phyloP scores from a whole-genome alignment of 768 basidiomycete genomes.

The Leccinum subgranulosum region DNA sequence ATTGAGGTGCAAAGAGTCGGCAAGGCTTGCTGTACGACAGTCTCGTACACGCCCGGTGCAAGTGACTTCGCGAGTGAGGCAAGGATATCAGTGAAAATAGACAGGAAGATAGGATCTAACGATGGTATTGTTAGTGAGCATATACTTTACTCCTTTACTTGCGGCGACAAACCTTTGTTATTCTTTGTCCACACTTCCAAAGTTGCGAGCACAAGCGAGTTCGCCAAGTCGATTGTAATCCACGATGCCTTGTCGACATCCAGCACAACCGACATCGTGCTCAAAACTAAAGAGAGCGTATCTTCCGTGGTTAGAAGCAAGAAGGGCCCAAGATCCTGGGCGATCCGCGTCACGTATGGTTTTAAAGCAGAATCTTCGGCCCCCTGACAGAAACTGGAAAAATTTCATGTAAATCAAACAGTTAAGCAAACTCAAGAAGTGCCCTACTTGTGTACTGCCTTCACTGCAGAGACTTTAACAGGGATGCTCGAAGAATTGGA shows the following conservation, averaged over 20 bases:
- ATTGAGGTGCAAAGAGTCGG: conserved; percentile 72
- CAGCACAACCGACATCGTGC: conserved; percentile 78
- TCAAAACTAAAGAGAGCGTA: conserved; percentile 82
- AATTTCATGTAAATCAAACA: conserved; percentile 5
- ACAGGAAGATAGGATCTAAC: conserved; percentile 85
- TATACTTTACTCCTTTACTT: background rate
- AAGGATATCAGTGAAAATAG: conserved; percentile 80
- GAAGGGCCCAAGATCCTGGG: conserved; percentile 82
- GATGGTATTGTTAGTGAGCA: conserved; percentile 2
- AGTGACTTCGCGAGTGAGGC: conserved; percentile 63
- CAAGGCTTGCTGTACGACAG: conserved; percentile 68
- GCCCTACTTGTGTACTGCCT: conserved; percentile 86
- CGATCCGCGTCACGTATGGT: conserved; percentile 69
- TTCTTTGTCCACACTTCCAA: conserved; percentile 86
- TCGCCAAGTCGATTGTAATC: conserved; percentile 65
- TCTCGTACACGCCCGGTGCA: conserved; percentile 59
- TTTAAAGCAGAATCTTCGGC: conserved; percentile 54
- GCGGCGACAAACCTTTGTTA: conserved; percentile 59
- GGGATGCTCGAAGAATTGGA: conserved; percentile 68
- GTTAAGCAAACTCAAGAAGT: background rate
- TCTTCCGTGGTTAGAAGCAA: conserved; percentile 79
- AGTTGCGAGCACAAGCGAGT: conserved; percentile 60
- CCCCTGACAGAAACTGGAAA: conserved; percentile 64
- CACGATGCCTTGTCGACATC: conserved; percentile 71
- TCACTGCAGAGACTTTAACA: conserved; percentile 92